These are phyloP conservation scores for Torulaspora indica DNA, from an alignment of 805 yeast species.

Conservation along the genomic window DNA sequence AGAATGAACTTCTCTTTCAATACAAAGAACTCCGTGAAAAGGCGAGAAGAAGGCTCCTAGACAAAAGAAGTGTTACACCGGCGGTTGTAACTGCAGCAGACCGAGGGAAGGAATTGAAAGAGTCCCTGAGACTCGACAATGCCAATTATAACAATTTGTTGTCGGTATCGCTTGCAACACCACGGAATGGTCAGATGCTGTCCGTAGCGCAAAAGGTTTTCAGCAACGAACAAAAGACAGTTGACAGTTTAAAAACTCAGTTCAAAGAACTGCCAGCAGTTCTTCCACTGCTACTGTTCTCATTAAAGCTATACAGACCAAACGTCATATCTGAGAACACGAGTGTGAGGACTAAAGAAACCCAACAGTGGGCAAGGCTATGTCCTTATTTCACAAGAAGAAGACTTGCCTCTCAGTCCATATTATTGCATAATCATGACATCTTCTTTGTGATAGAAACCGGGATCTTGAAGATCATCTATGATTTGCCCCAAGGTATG, in stretches of 20 bases:
- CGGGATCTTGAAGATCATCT: slow-evolving; percentile 50
- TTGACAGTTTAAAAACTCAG: slow-evolving; percentile 19
- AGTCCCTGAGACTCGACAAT: slow-evolving; percentile 3
- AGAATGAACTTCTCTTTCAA: slow-evolving; percentile 66
- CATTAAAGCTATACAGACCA: slow-evolving; percentile 31
- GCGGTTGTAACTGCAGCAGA: slow-evolving; percentile 12
- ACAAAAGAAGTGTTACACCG: slow-evolving; percentile 10
- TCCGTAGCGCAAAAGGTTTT: slow-evolving; percentile 39
- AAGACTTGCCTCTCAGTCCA: slow-evolving; percentile 47
- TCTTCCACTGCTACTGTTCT: slow-evolving; percentile 27
- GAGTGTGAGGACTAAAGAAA: slow-evolving; percentile 37
- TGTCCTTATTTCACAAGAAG: slow-evolving; percentile 52
- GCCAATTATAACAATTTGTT: slow-evolving; percentile 8
- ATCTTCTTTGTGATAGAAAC: slow-evolving; percentile 54
- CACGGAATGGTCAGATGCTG: slow-evolving; percentile 40
- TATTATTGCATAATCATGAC: slow-evolving; percentile 33
- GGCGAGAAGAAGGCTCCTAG: slow-evolving; percentile 16
- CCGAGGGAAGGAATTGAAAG: slow-evolving; percentile 5
- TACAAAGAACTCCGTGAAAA: slow-evolving; percentile 36
- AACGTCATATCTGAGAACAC: slow-evolving; percentile 25
- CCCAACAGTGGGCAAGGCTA: slow-evolving; percentile 61
- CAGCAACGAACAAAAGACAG: slow-evolving; percentile 30
- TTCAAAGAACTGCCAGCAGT: slow-evolving; percentile 26
- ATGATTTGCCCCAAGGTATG: slow-evolving; percentile 42
- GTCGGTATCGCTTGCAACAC: slow-evolving; percentile 36